Evolutionary conservation across 345 rosid genomes (phyloP).

Genomic region (Hibiscus tridactylites): DNA sequence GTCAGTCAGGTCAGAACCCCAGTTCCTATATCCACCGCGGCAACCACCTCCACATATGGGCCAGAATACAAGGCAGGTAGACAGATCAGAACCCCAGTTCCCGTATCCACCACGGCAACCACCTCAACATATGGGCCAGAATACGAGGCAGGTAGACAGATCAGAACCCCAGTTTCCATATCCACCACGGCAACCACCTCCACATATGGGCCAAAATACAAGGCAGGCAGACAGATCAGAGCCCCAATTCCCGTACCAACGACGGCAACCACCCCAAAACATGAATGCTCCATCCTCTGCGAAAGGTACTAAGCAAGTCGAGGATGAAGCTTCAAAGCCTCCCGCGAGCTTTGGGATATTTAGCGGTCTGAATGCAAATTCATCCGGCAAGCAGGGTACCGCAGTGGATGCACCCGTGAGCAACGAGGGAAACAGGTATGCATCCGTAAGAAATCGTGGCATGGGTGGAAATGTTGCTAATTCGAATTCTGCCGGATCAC

Average conservation of each 20-base stretch:
- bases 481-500: conserved; percentile 1
- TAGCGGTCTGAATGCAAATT: conserved; percentile 32
- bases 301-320: conserved; percentile 14
- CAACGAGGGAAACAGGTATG: conserved; percentile 4
- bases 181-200: conserved; percentile 21
- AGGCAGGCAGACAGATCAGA: conserved; percentile 20
- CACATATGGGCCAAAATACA: conserved; percentile 10
- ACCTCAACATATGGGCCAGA: conserved; percentile 11
- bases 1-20: conserved; percentile 21
- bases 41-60: conserved; percentile 14
- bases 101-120: conserved; percentile 19
- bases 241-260: conserved; percentile 19
- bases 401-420: not conserved
- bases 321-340: conserved; percentile 9
- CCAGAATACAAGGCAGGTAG: conserved; percentile 11
- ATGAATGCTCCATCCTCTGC: conserved; percentile 8
- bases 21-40: conserved; percentile 19
- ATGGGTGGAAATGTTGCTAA: conserved; percentile 7
- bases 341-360: conserved; percentile 50
- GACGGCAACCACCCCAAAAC: conserved; percentile 17
- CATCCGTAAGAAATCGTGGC: conserved; percentile 3
- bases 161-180: conserved; percentile 18
- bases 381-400: conserved; percentile 15
- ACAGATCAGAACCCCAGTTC: conserved; percentile 24
- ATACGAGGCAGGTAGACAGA: conserved; percentile 18